Percentiles rank a stretch among this genome's conserved stretches.
These are phyloP conservation scores for Royoungia palumana DNA, from an alignment of 768 basidiomycete genomes.

Conservation along the genomic window DNA sequence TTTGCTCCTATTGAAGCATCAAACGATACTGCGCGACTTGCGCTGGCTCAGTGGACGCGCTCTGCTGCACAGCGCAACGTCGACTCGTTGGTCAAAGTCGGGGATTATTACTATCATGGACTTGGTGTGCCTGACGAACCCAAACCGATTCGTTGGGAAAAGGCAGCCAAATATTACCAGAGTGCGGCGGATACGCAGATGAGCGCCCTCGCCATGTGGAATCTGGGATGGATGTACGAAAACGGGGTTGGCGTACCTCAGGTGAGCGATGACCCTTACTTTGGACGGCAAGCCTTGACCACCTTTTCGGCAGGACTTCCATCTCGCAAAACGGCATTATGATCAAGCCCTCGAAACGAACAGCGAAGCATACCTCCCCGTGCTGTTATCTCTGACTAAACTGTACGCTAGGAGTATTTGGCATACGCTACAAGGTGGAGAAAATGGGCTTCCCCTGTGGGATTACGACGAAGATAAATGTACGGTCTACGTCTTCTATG, in stretches of 20 bases:
- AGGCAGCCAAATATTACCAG: slow-evolving; percentile 92
- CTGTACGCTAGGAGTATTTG: slow-evolving; percentile 81
- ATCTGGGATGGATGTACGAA: slow-evolving; percentile 99
- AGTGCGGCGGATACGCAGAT: slow-evolving; percentile 89
- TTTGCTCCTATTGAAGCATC: slow-evolving; percentile 71
- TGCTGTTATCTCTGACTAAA: slow-evolving; percentile 75
- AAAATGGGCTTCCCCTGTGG: slow-evolving; percentile 68
- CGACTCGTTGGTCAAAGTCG: slow-evolving; percentile 97
- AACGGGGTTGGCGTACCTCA: slow-evolving; percentile 89
- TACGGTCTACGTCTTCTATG: neutral
- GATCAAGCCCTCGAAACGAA: slow-evolving; percentile 88
- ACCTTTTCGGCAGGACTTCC: slow-evolving; percentile 66
- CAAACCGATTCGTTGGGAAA: slow-evolving; percentile 67
- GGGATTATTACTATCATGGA: slow-evolving; percentile 94
- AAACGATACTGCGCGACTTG: slow-evolving; percentile 78
- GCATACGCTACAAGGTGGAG: slow-evolving; percentile 73
- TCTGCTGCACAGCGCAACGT: slow-evolving; percentile 92
- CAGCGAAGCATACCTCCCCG: slow-evolving; percentile 84
- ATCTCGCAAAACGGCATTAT: slow-evolving; percentile 94
- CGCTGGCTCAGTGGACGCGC: slow-evolving; percentile 90
- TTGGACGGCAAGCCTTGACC: neutral
- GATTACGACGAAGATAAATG: slow-evolving; percentile 48
- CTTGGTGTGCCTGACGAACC: slow-evolving; percentile 73
- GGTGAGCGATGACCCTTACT: slow-evolving; percentile 38
- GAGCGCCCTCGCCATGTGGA: slow-evolving; percentile 97